Evolutionary conservation across 371 early-diverging fungal species (phyloP).

Genomic region (Funneliformis caledonium): DNA sequence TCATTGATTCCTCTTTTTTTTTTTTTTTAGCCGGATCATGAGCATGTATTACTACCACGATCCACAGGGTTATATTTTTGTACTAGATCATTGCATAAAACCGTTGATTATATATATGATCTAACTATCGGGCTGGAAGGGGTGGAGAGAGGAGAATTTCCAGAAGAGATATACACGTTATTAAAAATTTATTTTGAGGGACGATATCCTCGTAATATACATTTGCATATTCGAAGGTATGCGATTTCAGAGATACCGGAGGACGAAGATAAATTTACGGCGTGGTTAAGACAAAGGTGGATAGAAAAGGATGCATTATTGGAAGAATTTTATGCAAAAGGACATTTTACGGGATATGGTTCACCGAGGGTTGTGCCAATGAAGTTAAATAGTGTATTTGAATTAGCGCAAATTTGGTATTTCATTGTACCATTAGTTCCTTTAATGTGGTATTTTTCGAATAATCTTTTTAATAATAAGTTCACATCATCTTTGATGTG

Average conservation of each 20-base stretch:
- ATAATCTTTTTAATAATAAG: constrained; percentile 3
- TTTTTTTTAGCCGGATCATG: constrained; percentile 51
- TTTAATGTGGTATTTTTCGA: constrained; percentile 23
- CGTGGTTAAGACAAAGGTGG: constrained; percentile 81
- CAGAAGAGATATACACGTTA: constrained; percentile 77
- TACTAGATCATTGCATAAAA: constrained; percentile 62
- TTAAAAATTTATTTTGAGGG: constrained; percentile 69
- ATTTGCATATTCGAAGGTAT: constrained; percentile 77
- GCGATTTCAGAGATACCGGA: constrained; percentile 68
- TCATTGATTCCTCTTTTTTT: not conserved
- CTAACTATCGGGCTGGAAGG: constrained; percentile 87
- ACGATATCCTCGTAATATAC: constrained; percentile 72
- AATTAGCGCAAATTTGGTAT: constrained; percentile 38
- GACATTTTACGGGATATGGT: constrained; percentile 60
- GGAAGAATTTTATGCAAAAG: constrained; percentile 76
- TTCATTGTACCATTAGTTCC: constrained; percentile 19
- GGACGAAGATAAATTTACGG: constrained; percentile 63
- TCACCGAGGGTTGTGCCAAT: constrained; percentile 11
- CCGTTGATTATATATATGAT: constrained; percentile 78
- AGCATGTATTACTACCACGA: constrained; percentile 77
- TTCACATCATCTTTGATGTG: not conserved
- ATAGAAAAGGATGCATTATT: constrained; percentile 85
- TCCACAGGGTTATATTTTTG: constrained; percentile 75
- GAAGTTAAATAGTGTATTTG: constrained; percentile 18
- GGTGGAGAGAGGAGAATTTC: constrained; percentile 70